These are phyloP conservation scores for Pseudogymnoascus sp. DNA, from an alignment of 2,329 filamentous ascomycete species.

Conservation along the genomic window DNA sequence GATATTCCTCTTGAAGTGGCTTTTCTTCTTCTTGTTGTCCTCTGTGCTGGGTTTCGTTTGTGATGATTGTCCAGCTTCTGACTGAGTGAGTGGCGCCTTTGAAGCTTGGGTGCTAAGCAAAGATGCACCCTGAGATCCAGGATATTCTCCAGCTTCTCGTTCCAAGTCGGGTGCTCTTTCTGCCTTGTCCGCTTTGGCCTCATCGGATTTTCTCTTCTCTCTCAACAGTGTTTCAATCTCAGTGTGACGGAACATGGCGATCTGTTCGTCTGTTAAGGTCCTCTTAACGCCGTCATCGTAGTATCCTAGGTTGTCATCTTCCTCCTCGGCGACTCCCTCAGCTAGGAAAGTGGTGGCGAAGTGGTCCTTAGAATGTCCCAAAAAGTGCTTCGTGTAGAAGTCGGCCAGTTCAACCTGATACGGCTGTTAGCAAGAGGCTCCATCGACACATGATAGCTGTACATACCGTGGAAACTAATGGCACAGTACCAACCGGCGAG, in stretches of 20 bases:
- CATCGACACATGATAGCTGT: not conserved
- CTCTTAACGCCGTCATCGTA: slow-evolving; percentile 83
- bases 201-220: slow-evolving; percentile 33
- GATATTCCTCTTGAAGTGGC: slow-evolving; percentile 34
- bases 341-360: slow-evolving; percentile 43
- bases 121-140: not conserved
- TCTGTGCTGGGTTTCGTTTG: not conserved
- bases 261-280: slow-evolving; percentile 85
- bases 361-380: slow-evolving; percentile 36
- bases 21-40: slow-evolving; percentile 23
- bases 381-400: slow-evolving; percentile 58
- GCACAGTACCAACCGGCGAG: not conserved
- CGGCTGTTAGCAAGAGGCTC: not conserved
- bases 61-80: not conserved
- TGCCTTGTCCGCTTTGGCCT: slow-evolving; percentile 13
- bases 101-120: not conserved
- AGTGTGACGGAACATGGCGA: slow-evolving; percentile 82
- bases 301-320: slow-evolving; percentile 69
- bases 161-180: not conserved
- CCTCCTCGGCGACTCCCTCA: slow-evolving; percentile 36
- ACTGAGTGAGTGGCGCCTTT: not conserved
- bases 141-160: not conserved
- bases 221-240: slow-evolving; percentile 70
- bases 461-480: not conserved
- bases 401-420: slow-evolving; percentile 50